Evolutionary conservation across 768 basidiomycete species (phyloP).

Genomic region (Antrodiella citrinella): DNA sequence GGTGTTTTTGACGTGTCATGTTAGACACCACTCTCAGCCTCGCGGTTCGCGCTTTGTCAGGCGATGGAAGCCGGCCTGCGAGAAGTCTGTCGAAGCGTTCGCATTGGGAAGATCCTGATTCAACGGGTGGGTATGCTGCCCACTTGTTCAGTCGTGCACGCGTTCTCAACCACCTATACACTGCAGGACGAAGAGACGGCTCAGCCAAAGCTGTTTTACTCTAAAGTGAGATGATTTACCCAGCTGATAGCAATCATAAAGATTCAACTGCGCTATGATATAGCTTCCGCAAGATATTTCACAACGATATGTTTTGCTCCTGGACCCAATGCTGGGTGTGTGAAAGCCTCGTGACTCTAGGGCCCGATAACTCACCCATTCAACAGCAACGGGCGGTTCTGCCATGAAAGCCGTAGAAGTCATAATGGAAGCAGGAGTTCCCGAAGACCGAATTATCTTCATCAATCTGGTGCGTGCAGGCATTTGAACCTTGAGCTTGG

Average conservation of each 20-base stretch:
- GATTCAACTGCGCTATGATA: no score
- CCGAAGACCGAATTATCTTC: conserved; percentile 92
- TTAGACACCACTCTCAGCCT: neutral
- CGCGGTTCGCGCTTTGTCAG: conserved; percentile 26
- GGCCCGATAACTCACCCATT: neutral
- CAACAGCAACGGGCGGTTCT: conserved; percentile 85
- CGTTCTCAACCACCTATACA: neutral
- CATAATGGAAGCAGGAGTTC: conserved; percentile 83
- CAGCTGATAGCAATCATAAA: neutral
- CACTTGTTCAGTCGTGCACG: neutral
- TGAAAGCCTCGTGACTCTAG: neutral
- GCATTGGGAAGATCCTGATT: conserved; percentile 97
- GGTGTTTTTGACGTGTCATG: conserved; percentile 10
- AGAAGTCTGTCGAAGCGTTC: conserved; percentile 88
- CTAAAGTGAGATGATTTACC: conserved; percentile 43
- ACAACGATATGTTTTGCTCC: conserved; percentile 81
- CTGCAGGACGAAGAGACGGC: conserved; percentile 89
- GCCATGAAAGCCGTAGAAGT: conserved; percentile 98
- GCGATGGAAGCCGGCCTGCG: conserved; percentile 97
- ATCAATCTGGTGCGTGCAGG: conserved; percentile 75
- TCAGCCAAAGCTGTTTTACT: conserved; percentile 87
- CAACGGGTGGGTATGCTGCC: conserved; percentile 57
- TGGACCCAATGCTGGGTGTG: conserved; percentile 96
- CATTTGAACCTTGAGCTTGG: no score
- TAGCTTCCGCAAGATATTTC: conserved; percentile 93